Conservation (phyloP, 768 basidiomycete genomes). For the Russula emetica region DNA sequence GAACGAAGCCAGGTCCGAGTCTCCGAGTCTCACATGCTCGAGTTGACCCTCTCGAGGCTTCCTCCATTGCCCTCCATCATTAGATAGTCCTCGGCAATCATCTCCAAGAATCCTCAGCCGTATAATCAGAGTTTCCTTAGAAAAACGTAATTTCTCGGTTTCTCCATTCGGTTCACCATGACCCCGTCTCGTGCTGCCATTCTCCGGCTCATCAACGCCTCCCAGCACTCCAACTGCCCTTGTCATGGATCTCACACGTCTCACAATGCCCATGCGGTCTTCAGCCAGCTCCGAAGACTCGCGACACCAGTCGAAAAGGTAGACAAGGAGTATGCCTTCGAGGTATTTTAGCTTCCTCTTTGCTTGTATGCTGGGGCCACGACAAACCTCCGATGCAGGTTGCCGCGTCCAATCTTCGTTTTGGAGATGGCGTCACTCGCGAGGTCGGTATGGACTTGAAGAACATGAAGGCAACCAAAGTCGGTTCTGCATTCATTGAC, state of each 20-base stretch:
- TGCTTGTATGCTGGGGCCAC: not conserved
- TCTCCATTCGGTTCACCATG: slow-evolving; percentile 25
- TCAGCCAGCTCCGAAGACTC: slow-evolving; percentile 63
- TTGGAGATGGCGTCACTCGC: slow-evolving; percentile 83
- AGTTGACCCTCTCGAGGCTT: too few species aligned
- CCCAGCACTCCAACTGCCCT: slow-evolving; percentile 71
- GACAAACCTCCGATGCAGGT: slow-evolving; percentile 43
- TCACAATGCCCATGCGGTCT: slow-evolving; percentile 42
- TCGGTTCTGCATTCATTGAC: slow-evolving; percentile 32
- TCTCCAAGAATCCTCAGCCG: not conserved
- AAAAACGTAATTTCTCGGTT: not conserved
- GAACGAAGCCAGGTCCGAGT: too few species aligned
- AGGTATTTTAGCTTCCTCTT: slow-evolving; percentile 42
- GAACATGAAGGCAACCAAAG: slow-evolving; percentile 89
- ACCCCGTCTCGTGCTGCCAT: slow-evolving; percentile 57
- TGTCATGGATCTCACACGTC: slow-evolving; percentile 64
- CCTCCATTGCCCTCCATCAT: too few species aligned
- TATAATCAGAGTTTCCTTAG: not conserved
- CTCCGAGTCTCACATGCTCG: too few species aligned
- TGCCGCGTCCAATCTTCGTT: slow-evolving; percentile 82
- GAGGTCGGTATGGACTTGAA: slow-evolving; percentile 93
- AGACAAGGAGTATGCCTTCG: slow-evolving; percentile 90
- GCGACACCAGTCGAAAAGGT: slow-evolving; percentile 70
- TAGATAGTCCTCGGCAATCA: not conserved
- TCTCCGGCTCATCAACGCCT: slow-evolving; percentile 67